Evolutionary conservation across 371 early-diverging fungal genomes (phyloP), one percentile per base, ranked within the genome.

Genomic region (Lichtheimia ornata): DNA sequence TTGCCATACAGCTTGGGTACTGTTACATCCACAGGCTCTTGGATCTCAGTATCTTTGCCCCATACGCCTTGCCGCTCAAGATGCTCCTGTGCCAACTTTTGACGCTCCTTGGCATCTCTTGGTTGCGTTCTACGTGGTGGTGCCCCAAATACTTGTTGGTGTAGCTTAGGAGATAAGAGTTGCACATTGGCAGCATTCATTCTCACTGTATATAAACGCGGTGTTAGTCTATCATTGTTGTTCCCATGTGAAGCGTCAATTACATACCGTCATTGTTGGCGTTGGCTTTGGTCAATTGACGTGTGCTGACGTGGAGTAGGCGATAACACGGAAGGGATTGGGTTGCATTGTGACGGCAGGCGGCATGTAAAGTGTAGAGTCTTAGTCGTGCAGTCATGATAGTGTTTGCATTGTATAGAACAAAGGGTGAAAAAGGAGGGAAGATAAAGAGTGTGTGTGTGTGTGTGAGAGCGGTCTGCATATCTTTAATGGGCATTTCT

Each of bases 61-160:
- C 82, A 79, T 45, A 95, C 86, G 20, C 77, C 76, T 58, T 89
- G 86, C 15, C 72, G 55, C 17, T 72, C 64, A 28, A 95, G 72
- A 67, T 93, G 91, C 15, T 69, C 55, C 17, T 77, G 58, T 0
- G 94, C 79, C 41, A 81, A 66, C 7, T 71, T 41, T 58, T 72
- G 67, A 2, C 72, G 68, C 18, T 50, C 50, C n/a, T 42, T 41
- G 4, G 43, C 14, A 14, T 65, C 63, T 65, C 3, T 35, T 40
- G 47, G 30, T 4, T 65, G 50, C 11, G 67, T 61, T 5, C 65
- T 65, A 13, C 27, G 7, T 6, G 45, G 3, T 35, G 63, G 54
- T 5, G 64, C 52, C 22, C 35, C 66, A 56, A 86, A 84, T 4
- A 84, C 59, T 18, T 71, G 80, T n/a, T 63, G 51, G 49, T 84